phyloP scores from a whole-genome alignment of 495 filamentous ascomycete species.

The Aspergillus coremiiformis region DNA sequence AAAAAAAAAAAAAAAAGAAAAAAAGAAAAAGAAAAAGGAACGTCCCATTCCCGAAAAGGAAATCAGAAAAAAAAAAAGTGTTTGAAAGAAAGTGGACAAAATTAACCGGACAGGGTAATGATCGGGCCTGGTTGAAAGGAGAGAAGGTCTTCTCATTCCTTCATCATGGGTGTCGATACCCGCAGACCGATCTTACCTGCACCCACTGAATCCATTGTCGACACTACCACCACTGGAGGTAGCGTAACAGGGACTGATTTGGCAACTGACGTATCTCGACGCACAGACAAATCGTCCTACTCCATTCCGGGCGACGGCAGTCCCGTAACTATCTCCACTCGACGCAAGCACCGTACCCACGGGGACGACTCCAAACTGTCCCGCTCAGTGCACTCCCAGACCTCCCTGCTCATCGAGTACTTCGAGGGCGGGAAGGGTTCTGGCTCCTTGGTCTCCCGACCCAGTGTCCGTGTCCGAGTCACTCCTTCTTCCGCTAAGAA shows the following conservation, averaged over 20 bases:
- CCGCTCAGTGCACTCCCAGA: slow-evolving; percentile 61
- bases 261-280: slow-evolving; percentile 68
- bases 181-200: slow-evolving; percentile 65
- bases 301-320: slow-evolving; percentile 94
- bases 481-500: slow-evolving; percentile 66
- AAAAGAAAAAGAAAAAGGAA: too few relatives aligned
- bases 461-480: slow-evolving; percentile 91
- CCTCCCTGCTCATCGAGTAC: slow-evolving; percentile 94
- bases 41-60: not conserved
- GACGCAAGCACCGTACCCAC: slow-evolving; percentile 48
- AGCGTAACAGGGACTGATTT: slow-evolving; percentile 64
- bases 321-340: slow-evolving; percentile 77
- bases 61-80: not conserved
- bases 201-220: slow-evolving; percentile 71
- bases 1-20: slow-evolving; percentile 4
- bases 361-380: slow-evolving; percentile 48
- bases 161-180: slow-evolving; percentile 65
- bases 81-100: not conserved
- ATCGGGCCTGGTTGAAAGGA: slow-evolving; percentile 26
- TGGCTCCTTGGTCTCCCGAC: slow-evolving; percentile 55
- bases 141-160: slow-evolving; percentile 14
- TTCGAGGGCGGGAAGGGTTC: slow-evolving; percentile 79
- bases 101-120: slow-evolving; percentile 22
- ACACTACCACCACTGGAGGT: slow-evolving; percentile 43
- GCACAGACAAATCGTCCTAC: slow-evolving; percentile 75